Evolutionary conservation across 2,329 filamentous ascomycete species (phyloP).

Genomic region (Aspergillus floridensis): DNA sequence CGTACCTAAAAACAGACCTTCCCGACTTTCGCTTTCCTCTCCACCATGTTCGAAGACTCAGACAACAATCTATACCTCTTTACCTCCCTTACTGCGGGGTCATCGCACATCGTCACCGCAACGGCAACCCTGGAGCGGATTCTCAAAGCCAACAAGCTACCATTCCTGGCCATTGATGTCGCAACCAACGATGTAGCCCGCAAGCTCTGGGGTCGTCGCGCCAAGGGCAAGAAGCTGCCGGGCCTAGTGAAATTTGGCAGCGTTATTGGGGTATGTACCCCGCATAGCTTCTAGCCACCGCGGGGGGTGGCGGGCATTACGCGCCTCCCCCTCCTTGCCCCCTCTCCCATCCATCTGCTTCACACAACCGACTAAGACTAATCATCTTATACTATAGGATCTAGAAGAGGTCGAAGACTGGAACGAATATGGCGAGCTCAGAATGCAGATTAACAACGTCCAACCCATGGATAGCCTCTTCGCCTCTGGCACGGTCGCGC

Average conservation of each 20-base stretch:
- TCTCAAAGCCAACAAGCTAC: slow-evolving; percentile 87
- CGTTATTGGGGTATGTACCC: slow-evolving; percentile 72
- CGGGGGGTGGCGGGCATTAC: background rate
- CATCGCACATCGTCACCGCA: slow-evolving; percentile 92
- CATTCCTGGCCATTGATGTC: slow-evolving; percentile 88
- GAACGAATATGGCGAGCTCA: slow-evolving; percentile 97
- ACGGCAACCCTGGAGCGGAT: slow-evolving; percentile 96
- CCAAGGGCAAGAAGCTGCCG: slow-evolving; percentile 84
- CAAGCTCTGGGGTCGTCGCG: slow-evolving; percentile 81
- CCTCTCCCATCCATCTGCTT: too few relatives aligned
- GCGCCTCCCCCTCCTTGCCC: background rate
- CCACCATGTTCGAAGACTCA: slow-evolving; percentile 45
- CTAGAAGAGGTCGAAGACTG: slow-evolving; percentile 94
- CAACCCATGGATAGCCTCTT: slow-evolving; percentile 34
- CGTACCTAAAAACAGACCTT: background rate
- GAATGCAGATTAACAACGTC: slow-evolving; percentile 67
- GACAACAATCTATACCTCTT: slow-evolving; percentile 75
- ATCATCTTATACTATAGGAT: slow-evolving; percentile 57
- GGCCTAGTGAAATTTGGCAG: slow-evolving; percentile 82
- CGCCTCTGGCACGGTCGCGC: slow-evolving; percentile 28
- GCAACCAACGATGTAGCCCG: slow-evolving; percentile 85
- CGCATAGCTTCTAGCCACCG: background rate
- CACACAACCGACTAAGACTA: slow-evolving; percentile 1
- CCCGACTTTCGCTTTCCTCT: background rate
- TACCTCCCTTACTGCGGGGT: slow-evolving; percentile 92